phyloP scores from a whole-genome alignment of 2,329 filamentous ascomycete species.

The Exophiala calicioides region DNA sequence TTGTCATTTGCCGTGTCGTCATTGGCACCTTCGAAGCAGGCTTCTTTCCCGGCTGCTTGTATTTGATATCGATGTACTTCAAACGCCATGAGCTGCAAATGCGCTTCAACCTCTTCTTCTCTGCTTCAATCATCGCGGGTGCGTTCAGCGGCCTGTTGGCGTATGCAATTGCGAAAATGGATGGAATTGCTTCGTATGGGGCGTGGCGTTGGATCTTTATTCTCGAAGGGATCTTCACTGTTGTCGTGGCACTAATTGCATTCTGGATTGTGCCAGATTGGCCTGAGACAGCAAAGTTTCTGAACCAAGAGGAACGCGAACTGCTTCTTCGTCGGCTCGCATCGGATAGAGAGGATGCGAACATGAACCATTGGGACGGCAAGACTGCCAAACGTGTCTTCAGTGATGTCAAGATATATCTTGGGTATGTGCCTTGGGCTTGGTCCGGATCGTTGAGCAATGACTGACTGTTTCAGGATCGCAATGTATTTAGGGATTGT shows the following conservation, averaged over 20 bases:
- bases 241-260: slow-evolving; percentile 32
- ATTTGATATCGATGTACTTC: slow-evolving; percentile 37
- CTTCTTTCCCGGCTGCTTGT: slow-evolving; percentile 40
- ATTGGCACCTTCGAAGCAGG: slow-evolving; percentile 39
- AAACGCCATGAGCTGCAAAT: slow-evolving; percentile 41
- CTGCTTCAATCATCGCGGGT: slow-evolving; percentile 42
- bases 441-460: slow-evolving; percentile 28
- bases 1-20: slow-evolving; percentile 37
- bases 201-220: slow-evolving; percentile 43
- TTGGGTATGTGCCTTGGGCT: slow-evolving; percentile 30
- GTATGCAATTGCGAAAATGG: slow-evolving; percentile 54
- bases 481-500: slow-evolving; percentile 39
- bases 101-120: slow-evolving; percentile 39
- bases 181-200: slow-evolving; percentile 39
- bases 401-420: slow-evolving; percentile 38
- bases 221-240: slow-evolving; percentile 37
- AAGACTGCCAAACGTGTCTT: slow-evolving; percentile 34
- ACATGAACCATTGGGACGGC: slow-evolving; percentile 36
- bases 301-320: slow-evolving; percentile 35
- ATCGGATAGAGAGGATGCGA: slow-evolving; percentile 31
- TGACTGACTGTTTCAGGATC: slow-evolving; percentile 26
- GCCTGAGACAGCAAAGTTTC: slow-evolving; percentile 37
- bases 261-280: slow-evolving; percentile 38
- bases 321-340: slow-evolving; percentile 39
- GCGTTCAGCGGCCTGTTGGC: slow-evolving; percentile 52